Evolutionary conservation across 2,329 filamentous ascomycete genomes (phyloP).

Genomic region (Arthrobotrys entomopaga): DNA sequence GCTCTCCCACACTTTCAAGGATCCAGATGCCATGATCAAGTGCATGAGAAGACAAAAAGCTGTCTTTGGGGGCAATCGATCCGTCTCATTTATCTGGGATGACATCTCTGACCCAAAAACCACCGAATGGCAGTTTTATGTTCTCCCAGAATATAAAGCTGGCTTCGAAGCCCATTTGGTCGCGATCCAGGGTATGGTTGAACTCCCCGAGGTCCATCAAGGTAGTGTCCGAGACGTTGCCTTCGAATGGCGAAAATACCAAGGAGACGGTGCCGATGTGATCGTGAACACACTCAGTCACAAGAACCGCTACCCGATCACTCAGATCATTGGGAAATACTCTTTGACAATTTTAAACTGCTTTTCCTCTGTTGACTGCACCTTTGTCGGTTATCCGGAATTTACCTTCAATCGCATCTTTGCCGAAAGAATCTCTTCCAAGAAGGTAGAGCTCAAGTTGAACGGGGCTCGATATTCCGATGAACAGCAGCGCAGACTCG

Average conservation of each 20-base stretch:
- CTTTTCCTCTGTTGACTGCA: conserved; percentile 21
- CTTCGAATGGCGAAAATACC: conserved; percentile 11
- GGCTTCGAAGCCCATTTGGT: background rate
- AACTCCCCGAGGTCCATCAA: background rate
- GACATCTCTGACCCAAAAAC: background rate
- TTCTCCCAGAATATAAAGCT: background rate
- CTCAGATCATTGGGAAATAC: conserved; percentile 22
- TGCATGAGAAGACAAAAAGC: conserved; percentile 6
- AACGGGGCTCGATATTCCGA: conserved; percentile 2
- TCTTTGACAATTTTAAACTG: conserved; percentile 23
- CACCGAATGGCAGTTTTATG: conserved; percentile 20
- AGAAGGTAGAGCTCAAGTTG: conserved; percentile 1
- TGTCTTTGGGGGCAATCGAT: conserved; percentile 18
- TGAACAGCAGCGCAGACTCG: background rate
- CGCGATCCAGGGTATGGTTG: background rate
- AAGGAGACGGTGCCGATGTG: background rate
- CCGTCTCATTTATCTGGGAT: conserved; percentile 30
- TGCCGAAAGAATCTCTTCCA: background rate
- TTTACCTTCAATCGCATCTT: conserved; percentile 24
- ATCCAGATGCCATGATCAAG: conserved; percentile 12
- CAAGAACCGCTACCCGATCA: background rate
- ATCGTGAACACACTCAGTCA: conserved; percentile 8
- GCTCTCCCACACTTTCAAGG: conserved; percentile 17
- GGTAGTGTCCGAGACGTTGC: background rate
- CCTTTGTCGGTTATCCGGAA: conserved; percentile 32